phyloP scores from a whole-genome alignment of 257 asterid genomes.

The Vinca minor region DNA sequence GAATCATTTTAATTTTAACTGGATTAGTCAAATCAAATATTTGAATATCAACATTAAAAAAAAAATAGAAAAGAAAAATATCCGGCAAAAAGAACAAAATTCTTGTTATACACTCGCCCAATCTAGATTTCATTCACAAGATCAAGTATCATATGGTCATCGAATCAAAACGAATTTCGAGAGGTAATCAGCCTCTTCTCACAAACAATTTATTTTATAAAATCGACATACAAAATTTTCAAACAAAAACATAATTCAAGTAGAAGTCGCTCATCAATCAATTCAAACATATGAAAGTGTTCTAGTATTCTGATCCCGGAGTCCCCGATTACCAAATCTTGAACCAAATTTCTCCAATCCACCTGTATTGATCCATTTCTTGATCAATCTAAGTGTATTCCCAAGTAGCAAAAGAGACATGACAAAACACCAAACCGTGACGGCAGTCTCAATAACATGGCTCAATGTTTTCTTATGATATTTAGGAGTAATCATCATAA shows the following conservation, averaged over 20 bases:
- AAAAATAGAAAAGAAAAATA: too few species aligned
- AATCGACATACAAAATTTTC: too few species aligned
- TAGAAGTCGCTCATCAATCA: background rate
- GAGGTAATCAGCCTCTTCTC: background rate
- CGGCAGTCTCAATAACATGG: constrained; percentile 17
- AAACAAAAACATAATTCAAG: too few species aligned
- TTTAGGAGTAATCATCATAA: constrained; percentile 27
- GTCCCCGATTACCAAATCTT: background rate
- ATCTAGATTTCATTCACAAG: too few species aligned
- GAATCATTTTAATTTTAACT: too few species aligned
- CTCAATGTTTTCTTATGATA: constrained; percentile 13
- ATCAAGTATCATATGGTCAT: too few species aligned
- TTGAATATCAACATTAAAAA: too few species aligned
- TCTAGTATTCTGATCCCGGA: background rate
- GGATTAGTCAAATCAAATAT: too few species aligned
- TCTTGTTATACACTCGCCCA: too few species aligned
- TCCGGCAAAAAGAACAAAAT: too few species aligned
- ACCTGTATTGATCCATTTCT: constrained; percentile 22
- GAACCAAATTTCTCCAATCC: constrained; percentile 17
- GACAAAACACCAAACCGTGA: constrained; percentile 33
- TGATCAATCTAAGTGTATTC: constrained; percentile 27
- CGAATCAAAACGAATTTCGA: too few species aligned
- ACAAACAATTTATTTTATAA: too few species aligned
- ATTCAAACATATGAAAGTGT: background rate
- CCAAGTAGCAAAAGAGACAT: constrained; percentile 36